Evolutionary conservation across 108 stramenopile genomes (phyloP).

Genomic region (Aurantiochytrium sp.): DNA sequence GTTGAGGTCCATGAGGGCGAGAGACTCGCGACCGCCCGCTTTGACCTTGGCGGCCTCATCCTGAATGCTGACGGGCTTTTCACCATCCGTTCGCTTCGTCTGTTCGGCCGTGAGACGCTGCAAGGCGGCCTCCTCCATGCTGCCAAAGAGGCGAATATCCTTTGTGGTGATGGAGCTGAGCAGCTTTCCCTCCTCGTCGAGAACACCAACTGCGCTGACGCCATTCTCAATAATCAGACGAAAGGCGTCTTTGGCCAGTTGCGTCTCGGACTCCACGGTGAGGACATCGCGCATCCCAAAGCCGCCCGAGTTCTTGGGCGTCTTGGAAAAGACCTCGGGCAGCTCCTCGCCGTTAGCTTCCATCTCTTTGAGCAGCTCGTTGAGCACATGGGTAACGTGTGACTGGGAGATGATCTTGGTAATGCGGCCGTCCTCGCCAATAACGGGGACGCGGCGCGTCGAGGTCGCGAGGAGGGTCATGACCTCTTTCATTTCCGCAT

Average conservation of each 20-base stretch:
- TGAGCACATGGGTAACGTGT: neutral
- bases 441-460: neutral
- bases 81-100: neutral
- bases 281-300: neutral
- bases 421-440: neutral
- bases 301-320: neutral
- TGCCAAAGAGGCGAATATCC: neutral
- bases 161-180: constrained; percentile 10
- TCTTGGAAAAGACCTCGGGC: neutral
- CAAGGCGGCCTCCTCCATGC: neutral
- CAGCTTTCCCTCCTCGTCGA: constrained; percentile 6
- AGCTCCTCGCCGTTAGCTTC: neutral
- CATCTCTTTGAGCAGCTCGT: constrained; percentile 13
- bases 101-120: neutral
- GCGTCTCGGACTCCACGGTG: neutral
- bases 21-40: neutral
- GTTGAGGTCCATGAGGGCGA: neutral
- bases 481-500: neutral
- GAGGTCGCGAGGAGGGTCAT: neutral
- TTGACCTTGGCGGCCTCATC: neutral
- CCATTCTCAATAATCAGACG: neutral
- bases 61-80: neutral
- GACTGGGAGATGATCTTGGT: constrained; percentile 13
- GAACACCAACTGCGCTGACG: neutral
- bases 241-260: neutral